Percentiles rank a stretch among this genome's conserved stretches.
Evolutionary conservation across 75 land plant species (phyloP).

Genomic region (Larix kaempferi): DNA sequence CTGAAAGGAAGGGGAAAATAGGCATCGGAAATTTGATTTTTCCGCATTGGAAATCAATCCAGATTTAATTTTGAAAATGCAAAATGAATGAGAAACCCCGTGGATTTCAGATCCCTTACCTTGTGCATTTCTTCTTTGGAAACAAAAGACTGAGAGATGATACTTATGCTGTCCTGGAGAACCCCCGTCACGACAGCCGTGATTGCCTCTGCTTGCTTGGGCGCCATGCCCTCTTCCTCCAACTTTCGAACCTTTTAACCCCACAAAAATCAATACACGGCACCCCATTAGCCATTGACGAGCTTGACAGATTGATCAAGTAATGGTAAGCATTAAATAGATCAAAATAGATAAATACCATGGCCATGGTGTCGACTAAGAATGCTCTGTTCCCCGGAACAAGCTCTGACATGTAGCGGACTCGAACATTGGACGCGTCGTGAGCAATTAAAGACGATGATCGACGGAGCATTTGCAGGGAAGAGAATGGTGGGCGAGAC

Average conservation of each 20-base stretch:
- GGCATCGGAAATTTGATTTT: too few species aligned
- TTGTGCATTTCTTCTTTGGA: constrained; percentile 31
- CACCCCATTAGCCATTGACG: neutral
- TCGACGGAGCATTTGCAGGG: too few species aligned
- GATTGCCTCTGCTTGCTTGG: constrained; percentile 47
- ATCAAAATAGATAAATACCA: neutral
- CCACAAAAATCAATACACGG: neutral
- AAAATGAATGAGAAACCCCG: too few species aligned
- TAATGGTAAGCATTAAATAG: neutral
- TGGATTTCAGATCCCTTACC: constrained; percentile 9
- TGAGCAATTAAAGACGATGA: too few species aligned
- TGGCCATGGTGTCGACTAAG: constrained; percentile 11
- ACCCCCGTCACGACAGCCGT: constrained; percentile 45
- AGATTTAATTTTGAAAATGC: too few species aligned
- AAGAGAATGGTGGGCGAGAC: too few species aligned
- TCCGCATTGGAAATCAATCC: too few species aligned
- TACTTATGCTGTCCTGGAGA: constrained; percentile 37
- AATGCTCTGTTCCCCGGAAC: constrained; percentile 7
- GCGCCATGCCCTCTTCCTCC: constrained; percentile 37
- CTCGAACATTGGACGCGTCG: too few species aligned
- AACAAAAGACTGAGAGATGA: constrained; percentile 35
- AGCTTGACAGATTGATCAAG: neutral
- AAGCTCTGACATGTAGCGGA: neutral
- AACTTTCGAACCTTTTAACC: constrained; percentile 16
- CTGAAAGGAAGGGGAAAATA: too few species aligned